Base-by-base conservation (phyloP, 768 basidiomycete species). In the Cystofilobasidium ferigula region DNA sequence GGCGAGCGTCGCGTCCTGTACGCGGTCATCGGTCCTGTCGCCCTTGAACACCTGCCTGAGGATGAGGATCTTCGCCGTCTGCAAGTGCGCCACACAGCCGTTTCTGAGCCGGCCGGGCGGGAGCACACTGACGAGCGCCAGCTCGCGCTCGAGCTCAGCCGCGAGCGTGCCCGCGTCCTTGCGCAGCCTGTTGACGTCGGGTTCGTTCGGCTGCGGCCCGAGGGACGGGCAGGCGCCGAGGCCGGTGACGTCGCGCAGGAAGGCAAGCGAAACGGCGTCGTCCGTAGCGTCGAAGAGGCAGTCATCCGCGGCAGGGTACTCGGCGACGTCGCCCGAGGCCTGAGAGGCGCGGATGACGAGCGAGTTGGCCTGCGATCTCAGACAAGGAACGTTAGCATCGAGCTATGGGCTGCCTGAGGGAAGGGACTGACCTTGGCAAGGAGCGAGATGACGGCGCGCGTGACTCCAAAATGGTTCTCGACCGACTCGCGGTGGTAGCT, bases 401-500 rank as follows among this genome's bases (percentile, higher is more conserved):
- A 61, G 35, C 59, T 35, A 20, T 22, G 14, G 40, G 60, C 48
- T 34, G 45, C 53, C n/a, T 22, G 54, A 60, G 45, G 20, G 38
- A 20, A 53, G 12, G 24, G 26, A 69, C 73, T 61, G 64, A 77
- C 74, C 68, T 73, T 69, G 54, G 75, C 74, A 40, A 76, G 71
- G 43, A 73, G 53, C 22, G 72, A 71, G 20, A 76, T 64, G 57
- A 73, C 70, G 38, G 62, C 63, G 60, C 75, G 75, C 43, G 74
- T 76, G 63, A 76, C 77, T 51, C 80, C 81, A 71, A 80, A 79
- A 63, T 78, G 77, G 69, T 75, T 79, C 71, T 82, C 81, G 51
- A 80, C 76, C 51, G 77, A 78, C 64, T 78, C 78, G 62, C 69
- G 74, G 69, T 75, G 77, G 71, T 70, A 77, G 63, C 67, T 75